These are phyloP conservation scores for Tetracladium setigerum DNA, from an alignment of 495 filamentous ascomycete species.

Conservation along the genomic window DNA sequence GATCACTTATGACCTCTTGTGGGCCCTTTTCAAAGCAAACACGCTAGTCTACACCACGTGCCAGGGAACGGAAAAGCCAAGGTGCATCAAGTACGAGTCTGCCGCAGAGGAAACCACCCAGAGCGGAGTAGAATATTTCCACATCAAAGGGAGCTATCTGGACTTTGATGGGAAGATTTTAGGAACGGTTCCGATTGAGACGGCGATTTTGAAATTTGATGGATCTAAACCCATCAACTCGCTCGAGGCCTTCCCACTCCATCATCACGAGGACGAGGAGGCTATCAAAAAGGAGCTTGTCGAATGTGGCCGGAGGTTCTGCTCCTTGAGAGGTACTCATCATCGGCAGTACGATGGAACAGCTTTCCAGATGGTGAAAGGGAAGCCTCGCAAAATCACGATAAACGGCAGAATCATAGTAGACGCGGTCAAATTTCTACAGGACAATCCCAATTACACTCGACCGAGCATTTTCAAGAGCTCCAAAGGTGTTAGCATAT, in stretches of 20 bases:
- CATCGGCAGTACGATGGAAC: conserved; percentile 20
- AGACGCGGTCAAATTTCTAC: conserved; percentile 19
- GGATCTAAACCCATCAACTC: conserved; percentile 23
- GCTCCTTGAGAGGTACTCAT: conserved; percentile 17
- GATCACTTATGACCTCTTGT: conserved; percentile 41
- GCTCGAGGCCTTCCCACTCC: conserved; percentile 26
- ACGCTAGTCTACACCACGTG: conserved; percentile 30
- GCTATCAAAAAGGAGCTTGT: conserved; percentile 16
- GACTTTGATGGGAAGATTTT: conserved; percentile 26
- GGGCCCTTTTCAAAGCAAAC: conserved; percentile 37
- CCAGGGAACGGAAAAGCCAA: conserved; percentile 2
- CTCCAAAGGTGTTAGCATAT: not conserved
- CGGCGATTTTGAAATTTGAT: conserved; percentile 24
- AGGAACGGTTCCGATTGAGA: conserved; percentile 18
- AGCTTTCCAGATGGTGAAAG: conserved; percentile 24
- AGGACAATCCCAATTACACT: conserved; percentile 26
- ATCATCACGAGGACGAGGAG: conserved; percentile 18
- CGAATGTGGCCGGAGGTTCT: conserved; percentile 25
- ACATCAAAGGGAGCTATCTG: conserved; percentile 30
- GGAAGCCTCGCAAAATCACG: conserved; percentile 20
- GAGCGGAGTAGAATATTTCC: conserved; percentile 24
- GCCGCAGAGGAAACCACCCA: conserved; percentile 23
- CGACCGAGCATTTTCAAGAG: conserved; percentile 12
- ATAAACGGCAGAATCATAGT: conserved; percentile 23
- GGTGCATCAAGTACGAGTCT: conserved; percentile 22